These are phyloP conservation scores for Penicillium soppii DNA, from an alignment of 495 filamentous ascomycete genomes.

Conservation along the genomic window DNA sequence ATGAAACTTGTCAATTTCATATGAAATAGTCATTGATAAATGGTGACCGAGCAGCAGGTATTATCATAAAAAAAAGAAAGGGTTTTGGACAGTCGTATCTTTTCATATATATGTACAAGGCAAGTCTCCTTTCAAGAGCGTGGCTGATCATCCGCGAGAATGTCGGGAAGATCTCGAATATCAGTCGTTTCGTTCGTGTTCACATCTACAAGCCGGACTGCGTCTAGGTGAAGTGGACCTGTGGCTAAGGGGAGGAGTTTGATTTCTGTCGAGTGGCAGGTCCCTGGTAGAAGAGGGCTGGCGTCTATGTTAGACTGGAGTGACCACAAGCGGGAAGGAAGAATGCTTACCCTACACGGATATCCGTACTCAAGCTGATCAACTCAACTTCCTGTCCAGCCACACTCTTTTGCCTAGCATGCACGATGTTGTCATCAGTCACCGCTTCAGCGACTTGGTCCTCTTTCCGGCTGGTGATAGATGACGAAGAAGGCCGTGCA, in stretches of 20 bases:
- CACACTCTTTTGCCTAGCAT: slow-evolving; percentile 76
- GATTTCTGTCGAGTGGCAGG: slow-evolving; percentile 77
- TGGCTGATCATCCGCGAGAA: slow-evolving; percentile 54
- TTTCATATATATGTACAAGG: slow-evolving; percentile 4
- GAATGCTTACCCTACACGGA: slow-evolving; percentile 69
- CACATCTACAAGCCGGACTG: slow-evolving; percentile 79
- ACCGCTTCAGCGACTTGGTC: slow-evolving; percentile 70
- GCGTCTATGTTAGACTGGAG: slow-evolving; percentile 11
- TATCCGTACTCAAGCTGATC: slow-evolving; percentile 78
- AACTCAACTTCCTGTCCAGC: slow-evolving; percentile 71
- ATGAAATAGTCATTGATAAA: too few species aligned
- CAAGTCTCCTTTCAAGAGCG: not conserved
- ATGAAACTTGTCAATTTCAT: too few species aligned
- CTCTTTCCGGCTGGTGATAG: slow-evolving; percentile 38
- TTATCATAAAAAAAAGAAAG: not conserved
- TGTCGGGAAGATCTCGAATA: slow-evolving; percentile 75
- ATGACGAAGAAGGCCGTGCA: slow-evolving; percentile 49
- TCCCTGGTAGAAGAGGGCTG: slow-evolving; percentile 69
- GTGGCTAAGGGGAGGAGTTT: slow-evolving; percentile 73
- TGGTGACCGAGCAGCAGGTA: too few species aligned
- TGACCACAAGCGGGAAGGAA: not conserved
- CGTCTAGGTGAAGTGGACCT: slow-evolving; percentile 76
- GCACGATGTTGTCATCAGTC: slow-evolving; percentile 79
- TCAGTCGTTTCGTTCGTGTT: slow-evolving; percentile 78
- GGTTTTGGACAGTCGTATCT: not conserved